These are phyloP conservation scores for Saccharomyces hybrid DNA, from an alignment of 1,139 yeast species.

Conservation along the genomic window DNA sequence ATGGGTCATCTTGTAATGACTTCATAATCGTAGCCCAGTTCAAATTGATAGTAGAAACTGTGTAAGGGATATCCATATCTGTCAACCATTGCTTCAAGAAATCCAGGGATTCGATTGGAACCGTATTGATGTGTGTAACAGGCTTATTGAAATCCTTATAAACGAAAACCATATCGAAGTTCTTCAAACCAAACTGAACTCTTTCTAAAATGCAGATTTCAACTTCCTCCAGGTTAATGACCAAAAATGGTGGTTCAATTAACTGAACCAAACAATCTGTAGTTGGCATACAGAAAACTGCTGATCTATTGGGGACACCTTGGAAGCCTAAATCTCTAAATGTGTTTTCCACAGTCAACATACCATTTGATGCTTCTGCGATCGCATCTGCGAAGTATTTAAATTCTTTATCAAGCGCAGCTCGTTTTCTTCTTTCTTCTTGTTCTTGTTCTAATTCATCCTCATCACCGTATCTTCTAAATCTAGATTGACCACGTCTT, in stretches of 20 bases:
- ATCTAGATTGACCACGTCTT: slow-evolving; percentile 46
- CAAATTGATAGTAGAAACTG: slow-evolving; percentile 92
- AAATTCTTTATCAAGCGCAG: slow-evolving; percentile 86
- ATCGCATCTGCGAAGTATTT: slow-evolving; percentile 83
- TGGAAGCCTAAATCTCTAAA: slow-evolving; percentile 94
- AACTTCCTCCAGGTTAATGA: slow-evolving; percentile 82
- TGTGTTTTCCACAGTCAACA: slow-evolving; percentile 85
- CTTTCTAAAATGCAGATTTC: slow-evolving; percentile 95
- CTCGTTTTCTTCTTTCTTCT: slow-evolving; percentile 91
- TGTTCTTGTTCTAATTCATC: slow-evolving; percentile 98
- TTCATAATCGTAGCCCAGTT: slow-evolving; percentile 96
- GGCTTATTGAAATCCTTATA: slow-evolving; percentile 85
- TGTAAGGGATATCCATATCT: slow-evolving; percentile 88
- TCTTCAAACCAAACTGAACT: slow-evolving; percentile 93
- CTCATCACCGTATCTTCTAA: slow-evolving; percentile 93
- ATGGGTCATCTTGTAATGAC: slow-evolving; percentile 86
- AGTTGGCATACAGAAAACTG: slow-evolving; percentile 94
- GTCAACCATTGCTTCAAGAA: slow-evolving; percentile 94
- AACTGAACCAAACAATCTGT: slow-evolving; percentile 93
- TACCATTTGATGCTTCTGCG: slow-evolving; percentile 76
- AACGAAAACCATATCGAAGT: slow-evolving; percentile 91
- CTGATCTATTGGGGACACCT: slow-evolving; percentile 95
- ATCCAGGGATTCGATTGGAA: slow-evolving; percentile 87
- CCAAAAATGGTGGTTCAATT: slow-evolving; percentile 91
- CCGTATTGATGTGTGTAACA: slow-evolving; percentile 88